Base-by-base conservation (phyloP, 331 rosid genomes). In the Pyrus hybrid region DNA sequence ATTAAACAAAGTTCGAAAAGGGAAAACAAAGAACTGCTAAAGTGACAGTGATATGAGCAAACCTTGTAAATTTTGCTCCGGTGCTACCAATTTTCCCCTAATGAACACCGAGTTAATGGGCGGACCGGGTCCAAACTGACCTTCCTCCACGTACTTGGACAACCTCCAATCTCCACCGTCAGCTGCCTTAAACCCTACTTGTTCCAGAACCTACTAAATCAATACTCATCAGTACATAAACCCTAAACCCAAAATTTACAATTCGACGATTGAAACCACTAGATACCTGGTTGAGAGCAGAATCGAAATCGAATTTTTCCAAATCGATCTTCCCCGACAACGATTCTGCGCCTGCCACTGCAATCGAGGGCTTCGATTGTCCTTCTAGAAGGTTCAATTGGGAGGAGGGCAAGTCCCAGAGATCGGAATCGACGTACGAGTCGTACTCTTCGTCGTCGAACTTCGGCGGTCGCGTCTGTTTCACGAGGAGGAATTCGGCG, bases 391-490 rank as follows among this genome's bases (percentile, higher is more conserved):
- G 84, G 29, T 89, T 86, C 81, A 93, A 63, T 41, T 74, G 82
- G 33, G 80, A 79, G 3, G 87, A 79, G 17, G 98, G 97, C 68
- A 93, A 85, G 88, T 93, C 98, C 96, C 96, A 93, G 63, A 93
- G 91, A 63, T 93, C 96, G 26, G 97, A 93, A 77, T 93, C 98
- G 29, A 83, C 76, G 85, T 68, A 85, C 76, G 98, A 93, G 54
- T 93, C 96, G 89, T 93, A 93, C 74, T 93, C 96, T 3, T 80
- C 80, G 33, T 89, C 83, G 60, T 82, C 49, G 84, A 91, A 93
- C 76, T 80, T 84, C 11, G 93, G 87, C 32, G 93, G 97, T 29
- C 79, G 92, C 13, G 89, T 60, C 78, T 93, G 93, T 73, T 85
- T 88, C 17, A 75, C 47, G 64, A 91, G 88, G 33, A 93, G 90